phyloP scores from a whole-genome alignment of 148 eudicot genomes.

The Rhododendron ovatum region DNA sequence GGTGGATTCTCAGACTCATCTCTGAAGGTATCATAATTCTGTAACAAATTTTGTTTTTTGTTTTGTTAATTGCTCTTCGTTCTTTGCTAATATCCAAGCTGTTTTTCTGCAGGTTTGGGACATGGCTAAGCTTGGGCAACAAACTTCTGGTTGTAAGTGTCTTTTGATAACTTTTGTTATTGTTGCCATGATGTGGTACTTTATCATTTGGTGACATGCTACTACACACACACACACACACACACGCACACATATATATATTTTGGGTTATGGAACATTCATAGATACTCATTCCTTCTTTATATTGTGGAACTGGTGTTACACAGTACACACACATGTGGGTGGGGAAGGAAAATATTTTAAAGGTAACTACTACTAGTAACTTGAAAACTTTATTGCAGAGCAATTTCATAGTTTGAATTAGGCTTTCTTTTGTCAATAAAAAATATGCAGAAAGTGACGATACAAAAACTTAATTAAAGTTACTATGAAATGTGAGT shows the following conservation, averaged over 20 bases:
- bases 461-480: not conserved
- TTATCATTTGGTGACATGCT: not conserved
- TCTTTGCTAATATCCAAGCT: constrained; percentile 12
- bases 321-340: not conserved
- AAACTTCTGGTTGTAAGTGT: constrained; percentile 58
- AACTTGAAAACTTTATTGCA: not conserved
- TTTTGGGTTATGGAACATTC: not conserved
- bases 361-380: not conserved
- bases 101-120: constrained; percentile 72
- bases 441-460: not conserved
- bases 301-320: not conserved
- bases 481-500: not conserved
- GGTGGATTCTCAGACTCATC: constrained; percentile 99
- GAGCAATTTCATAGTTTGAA: not conserved
- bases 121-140: constrained; percentile 91
- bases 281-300: not conserved
- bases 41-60: not conserved
- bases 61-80: not conserved
- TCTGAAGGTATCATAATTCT: constrained; percentile 50
- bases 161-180: not conserved
- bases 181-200: not conserved
- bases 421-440: not conserved
- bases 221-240: too few species aligned
- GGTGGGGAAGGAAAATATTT: not conserved
- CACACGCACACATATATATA: too few species aligned